Evolutionary conservation across 257 asterid species (phyloP).

Genomic region (Hygrophila difformis): DNA sequence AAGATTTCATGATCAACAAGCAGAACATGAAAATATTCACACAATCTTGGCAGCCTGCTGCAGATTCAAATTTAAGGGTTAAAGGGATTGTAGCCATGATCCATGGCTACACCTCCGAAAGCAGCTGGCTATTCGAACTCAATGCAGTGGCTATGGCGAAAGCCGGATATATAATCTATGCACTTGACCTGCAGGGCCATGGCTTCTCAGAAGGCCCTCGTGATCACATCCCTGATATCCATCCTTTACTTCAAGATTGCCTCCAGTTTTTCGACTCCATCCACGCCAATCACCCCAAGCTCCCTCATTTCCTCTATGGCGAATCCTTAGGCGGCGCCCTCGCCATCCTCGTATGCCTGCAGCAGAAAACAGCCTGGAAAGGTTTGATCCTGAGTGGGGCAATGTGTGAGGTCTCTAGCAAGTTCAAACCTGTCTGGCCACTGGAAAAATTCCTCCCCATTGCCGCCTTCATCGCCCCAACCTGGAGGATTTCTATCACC

Average conservation of each 20-base stretch:
- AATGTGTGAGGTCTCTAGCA: conserved; percentile 63
- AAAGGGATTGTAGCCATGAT: conserved; percentile 67
- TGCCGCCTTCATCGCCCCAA: conserved; percentile 57
- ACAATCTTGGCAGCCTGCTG: conserved; percentile 71
- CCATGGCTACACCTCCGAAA: conserved; percentile 76
- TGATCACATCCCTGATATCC: conserved; percentile 42
- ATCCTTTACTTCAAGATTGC: conserved; percentile 47
- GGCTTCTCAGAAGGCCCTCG: conserved; percentile 63
- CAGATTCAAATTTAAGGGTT: conserved; percentile 3
- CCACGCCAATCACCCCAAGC: conserved; percentile 24
- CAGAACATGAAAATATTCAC: conserved; percentile 47
- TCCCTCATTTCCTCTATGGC: conserved; percentile 71
- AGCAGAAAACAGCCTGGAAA: conserved; percentile 51
- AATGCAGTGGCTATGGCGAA: conserved; percentile 70
- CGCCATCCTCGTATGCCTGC: conserved; percentile 38
- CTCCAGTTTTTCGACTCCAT: conserved; percentile 37
- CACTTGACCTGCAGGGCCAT: conserved; percentile 75
- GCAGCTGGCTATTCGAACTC: conserved; percentile 74
- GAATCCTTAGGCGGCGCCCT: conserved; percentile 79
- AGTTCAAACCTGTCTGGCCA: conserved; percentile 71
- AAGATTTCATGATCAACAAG: conserved; percentile 49
- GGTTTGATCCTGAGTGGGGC: conserved; percentile 68
- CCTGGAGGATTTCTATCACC: conserved; percentile 49
- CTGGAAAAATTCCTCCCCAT: conserved; percentile 53
- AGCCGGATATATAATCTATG: conserved; percentile 55